These are phyloP conservation scores for Umbelopsis sp. DNA, from an alignment of 192 early-diverging fungal species.

Conservation along the genomic window DNA sequence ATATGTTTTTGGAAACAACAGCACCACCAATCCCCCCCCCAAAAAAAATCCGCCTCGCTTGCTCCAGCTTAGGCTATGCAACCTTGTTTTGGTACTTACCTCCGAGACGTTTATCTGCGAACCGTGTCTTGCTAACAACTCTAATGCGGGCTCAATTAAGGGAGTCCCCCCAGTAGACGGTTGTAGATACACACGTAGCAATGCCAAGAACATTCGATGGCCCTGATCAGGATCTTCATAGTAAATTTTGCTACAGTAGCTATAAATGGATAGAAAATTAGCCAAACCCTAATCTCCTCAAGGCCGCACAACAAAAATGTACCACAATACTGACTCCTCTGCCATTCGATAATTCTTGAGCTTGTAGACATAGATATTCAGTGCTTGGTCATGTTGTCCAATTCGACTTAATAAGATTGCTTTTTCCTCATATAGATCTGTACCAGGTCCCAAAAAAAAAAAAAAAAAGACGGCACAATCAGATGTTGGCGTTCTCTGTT, in stretches of 20 bases:
- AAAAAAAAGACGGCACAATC: not conserved
- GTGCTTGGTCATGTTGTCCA: constrained; percentile 84
- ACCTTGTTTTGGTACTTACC: not conserved
- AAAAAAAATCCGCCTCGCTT: too few species aligned
- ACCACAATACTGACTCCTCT: constrained; percentile 51
- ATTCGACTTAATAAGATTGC: constrained; percentile 80
- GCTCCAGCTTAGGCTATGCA: too few species aligned
- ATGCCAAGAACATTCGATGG: constrained; percentile 62
- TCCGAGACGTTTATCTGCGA: constrained; percentile 62
- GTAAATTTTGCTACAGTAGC: constrained; percentile 64
- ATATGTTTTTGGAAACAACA: too few species aligned
- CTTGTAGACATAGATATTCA: constrained; percentile 81
- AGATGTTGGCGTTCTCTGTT: not conserved
- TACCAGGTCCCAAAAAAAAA: not conserved
- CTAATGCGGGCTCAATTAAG: constrained; percentile 58
- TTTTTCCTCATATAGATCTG: constrained; percentile 81
- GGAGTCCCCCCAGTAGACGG: constrained; percentile 45
- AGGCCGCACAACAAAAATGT: not conserved
- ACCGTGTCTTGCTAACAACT: constrained; percentile 67
- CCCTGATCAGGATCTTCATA: constrained; percentile 46
- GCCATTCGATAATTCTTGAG: constrained; percentile 70
- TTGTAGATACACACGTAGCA: constrained; percentile 64
- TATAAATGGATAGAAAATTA: constrained; percentile 40
- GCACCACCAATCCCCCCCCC: too few species aligned
- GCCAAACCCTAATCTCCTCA: not conserved